Evolutionary conservation across 129 eudicot genomes (phyloP).

Genomic region (Artemisia argyi): DNA sequence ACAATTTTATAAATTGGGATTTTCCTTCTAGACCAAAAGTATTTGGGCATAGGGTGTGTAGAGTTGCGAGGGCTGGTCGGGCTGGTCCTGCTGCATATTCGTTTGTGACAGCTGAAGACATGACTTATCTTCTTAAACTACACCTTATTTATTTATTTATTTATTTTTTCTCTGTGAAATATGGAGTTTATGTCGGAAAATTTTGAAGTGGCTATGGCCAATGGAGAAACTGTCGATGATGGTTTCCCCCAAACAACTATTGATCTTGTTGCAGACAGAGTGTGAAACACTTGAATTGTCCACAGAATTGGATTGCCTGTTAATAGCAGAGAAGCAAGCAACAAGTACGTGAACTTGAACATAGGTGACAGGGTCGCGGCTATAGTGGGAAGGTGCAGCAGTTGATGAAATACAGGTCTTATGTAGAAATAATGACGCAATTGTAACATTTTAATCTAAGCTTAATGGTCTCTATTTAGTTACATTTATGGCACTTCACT

Average conservation of each 20-base stretch:
- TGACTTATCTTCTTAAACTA: constrained; percentile 72
- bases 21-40: constrained; percentile 83
- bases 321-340: too few species aligned
- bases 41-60: constrained; percentile 86
- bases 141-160: too few species aligned
- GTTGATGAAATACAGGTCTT: too few species aligned
- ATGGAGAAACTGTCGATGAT: constrained; percentile 83
- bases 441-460: too few species aligned
- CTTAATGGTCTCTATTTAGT: too few species aligned
- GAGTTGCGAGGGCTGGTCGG: constrained; percentile 94
- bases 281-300: constrained; percentile 74
- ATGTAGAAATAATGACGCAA: too few species aligned
- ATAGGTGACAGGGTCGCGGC: too few species aligned
- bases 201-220: constrained; percentile 57
- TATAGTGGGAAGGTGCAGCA: too few species aligned
- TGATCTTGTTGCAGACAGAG: constrained; percentile 75
- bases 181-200: constrained; percentile 43
- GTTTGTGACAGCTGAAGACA: constrained; percentile 83
- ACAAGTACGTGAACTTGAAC: too few species aligned
- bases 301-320: constrained; percentile 54
- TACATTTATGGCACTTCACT: too few species aligned
- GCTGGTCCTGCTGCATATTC: constrained; percentile 89
- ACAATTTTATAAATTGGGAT: constrained; percentile 86
- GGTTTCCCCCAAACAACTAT: constrained; percentile 78
- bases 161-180: constrained; percentile 80